A percentile compares a stretch with the other conserved stretches of the same genome.
Conservation (phyloP, 1,139 yeast species). For the Scheffersomyces titani region DNA sequence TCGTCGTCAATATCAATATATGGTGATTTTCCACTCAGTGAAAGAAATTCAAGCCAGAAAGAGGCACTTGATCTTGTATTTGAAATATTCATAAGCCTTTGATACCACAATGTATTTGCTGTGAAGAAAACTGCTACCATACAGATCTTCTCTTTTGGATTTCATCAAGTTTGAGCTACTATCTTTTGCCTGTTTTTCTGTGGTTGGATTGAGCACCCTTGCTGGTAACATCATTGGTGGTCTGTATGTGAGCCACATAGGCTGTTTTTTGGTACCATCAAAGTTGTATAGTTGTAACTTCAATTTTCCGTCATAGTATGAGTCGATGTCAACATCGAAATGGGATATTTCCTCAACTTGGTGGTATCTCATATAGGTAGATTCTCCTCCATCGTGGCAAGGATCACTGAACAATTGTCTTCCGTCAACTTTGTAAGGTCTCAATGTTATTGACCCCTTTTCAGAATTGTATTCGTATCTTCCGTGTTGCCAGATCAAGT, state of each 20-base stretch:
- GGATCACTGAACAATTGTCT: constrained; percentile 34
- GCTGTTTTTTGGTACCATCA: constrained; percentile 32
- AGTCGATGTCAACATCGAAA: constrained; percentile 23
- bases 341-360: constrained; percentile 21
- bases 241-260: constrained; percentile 29
- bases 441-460: constrained; percentile 19
- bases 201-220: constrained; percentile 25
- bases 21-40: no score
- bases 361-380: constrained; percentile 24
- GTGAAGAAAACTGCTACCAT: neutral
- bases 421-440: constrained; percentile 30
- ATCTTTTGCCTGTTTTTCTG: constrained; percentile 7
- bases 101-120: neutral
- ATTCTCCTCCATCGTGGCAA: constrained; percentile 19
- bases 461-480: constrained; percentile 18
- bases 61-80: neutral
- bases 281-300: constrained; percentile 26
- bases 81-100: neutral
- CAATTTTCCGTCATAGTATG: constrained; percentile 19
- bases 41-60: neutral
- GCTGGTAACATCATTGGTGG: constrained; percentile 34
- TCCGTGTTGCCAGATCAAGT: constrained; percentile 35
- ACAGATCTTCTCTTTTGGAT: neutral
- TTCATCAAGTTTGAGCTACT: neutral
- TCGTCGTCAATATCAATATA: neutral